Evolutionary conservation across 768 basidiomycete genomes (phyloP).

Genomic region (Kwoniella shandongensis): DNA sequence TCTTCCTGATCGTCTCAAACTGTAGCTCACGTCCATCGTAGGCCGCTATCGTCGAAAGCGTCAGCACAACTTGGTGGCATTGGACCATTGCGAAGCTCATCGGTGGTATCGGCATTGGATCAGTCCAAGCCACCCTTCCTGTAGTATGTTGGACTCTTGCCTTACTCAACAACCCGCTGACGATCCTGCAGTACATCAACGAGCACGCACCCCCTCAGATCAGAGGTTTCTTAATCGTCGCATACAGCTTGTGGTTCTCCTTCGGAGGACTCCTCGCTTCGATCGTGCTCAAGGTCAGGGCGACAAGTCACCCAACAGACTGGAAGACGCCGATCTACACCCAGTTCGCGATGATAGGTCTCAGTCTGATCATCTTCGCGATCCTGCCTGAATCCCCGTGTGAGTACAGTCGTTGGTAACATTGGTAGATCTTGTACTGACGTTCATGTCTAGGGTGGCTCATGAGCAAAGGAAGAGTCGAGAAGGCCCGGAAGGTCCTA

Average conservation of each 20-base stretch:
- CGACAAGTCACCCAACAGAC: conserved; percentile 16
- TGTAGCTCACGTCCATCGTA: conserved; percentile 2
- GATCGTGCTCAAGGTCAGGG: conserved; percentile 18
- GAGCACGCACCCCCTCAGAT: conserved; percentile 38
- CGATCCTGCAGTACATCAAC: conserved; percentile 31
- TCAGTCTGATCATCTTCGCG: conserved; percentile 22
- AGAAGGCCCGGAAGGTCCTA: conserved; percentile 22
- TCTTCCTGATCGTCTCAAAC: not conserved
- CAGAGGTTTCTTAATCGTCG: conserved; percentile 33
- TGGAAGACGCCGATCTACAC: conserved; percentile 35
- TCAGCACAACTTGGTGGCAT: conserved; percentile 30
- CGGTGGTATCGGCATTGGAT: conserved; percentile 32
- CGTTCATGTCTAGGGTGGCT: conserved; percentile 25
- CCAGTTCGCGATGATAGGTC: conserved; percentile 35
- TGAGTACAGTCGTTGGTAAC: conserved; percentile 1
- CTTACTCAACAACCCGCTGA: no score
- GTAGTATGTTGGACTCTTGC: conserved; percentile 25
- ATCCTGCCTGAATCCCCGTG: conserved; percentile 37
- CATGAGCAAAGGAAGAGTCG: conserved; percentile 19
- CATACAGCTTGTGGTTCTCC: conserved; percentile 32
- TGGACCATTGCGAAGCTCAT: conserved; percentile 36
- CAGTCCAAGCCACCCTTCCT: conserved; percentile 33
- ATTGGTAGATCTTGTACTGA: not conserved
- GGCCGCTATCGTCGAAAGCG: conserved; percentile 33
- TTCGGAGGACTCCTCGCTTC: conserved; percentile 27